Evolutionary conservation across 331 rosid species (phyloP), one percentile per base, ranked within the genome.

Genomic region (Saraca asoca): DNA sequence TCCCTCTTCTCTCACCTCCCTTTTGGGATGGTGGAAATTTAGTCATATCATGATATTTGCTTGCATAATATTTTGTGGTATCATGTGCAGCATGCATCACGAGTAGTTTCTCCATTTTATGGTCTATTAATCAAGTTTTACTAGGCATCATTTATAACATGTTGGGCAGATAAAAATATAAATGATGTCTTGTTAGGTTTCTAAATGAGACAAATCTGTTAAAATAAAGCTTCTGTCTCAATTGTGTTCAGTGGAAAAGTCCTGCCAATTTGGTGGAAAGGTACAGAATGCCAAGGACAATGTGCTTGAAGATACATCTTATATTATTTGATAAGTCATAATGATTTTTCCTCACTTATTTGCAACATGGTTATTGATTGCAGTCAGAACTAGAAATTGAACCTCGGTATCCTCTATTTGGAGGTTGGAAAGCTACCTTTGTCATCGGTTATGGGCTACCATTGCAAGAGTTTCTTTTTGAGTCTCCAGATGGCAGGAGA

Each of bases 311-410:
- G 19, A 56, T 31, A 34, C 56, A 57, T 20, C 20, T 56, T n/a
- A n/a, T n/a, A 44, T 51, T 62, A 58, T 29, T 51, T 43, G 13
- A 0, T 63, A 8, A 7, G 12, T 34, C 55, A 10, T n/a, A n/a
- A n/a, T 66, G 65, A 11, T 48, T 41, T 51, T 48, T 49, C 68
- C 46, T 64, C 29, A 65, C 51, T 55, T 53, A 39, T 62, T 72
- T 65, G 55, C 35, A 4, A 34, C 10, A 50, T 63, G 56, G 54
- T 43, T 71, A 12, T 73, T 24, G 49, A 51, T 77, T 75, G 75
- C 96, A 94, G 99, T 90, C 99, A 54, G 99, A 88, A 66, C 99
- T 94, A 73, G 95, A 90, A 80, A 53, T 94, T 85, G 97, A 94
- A 74, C 99, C 99, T 50, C 80, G 97, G 14, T 94, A 90, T 84